phyloP scores from a whole-genome alignment of 164 flowering plant genomes.

The Vitis riparia region DNA sequence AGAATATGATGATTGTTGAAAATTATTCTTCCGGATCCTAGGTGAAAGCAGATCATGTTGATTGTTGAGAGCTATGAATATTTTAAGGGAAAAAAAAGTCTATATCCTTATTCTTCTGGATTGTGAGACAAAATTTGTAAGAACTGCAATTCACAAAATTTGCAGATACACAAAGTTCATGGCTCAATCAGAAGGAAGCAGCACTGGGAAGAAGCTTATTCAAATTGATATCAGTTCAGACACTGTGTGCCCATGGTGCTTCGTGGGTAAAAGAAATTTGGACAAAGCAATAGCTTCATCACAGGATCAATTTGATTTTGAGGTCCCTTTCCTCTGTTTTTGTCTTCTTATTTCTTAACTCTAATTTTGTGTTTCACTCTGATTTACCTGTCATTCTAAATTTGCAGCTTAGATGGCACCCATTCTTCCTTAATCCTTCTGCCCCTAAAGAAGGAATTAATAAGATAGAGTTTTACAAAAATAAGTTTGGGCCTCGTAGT shows the following conservation, averaged over 20 bases:
- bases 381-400: not conserved
- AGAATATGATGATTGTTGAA: too few species aligned
- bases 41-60: too few species aligned
- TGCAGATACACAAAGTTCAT: constrained; percentile 36
- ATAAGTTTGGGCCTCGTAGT: constrained; percentile 66
- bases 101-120: not conserved
- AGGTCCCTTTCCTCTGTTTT: constrained; percentile 44
- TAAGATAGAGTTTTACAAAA: constrained; percentile 53
- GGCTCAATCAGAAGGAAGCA: constrained; percentile 43
- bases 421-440: constrained; percentile 73
- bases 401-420: constrained; percentile 83
- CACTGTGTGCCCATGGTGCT: constrained; percentile 97
- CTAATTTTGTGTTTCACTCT: not conserved
- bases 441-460: constrained; percentile 82
- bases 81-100: too few species aligned
- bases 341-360: not conserved
- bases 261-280: constrained; percentile 83
- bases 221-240: constrained; percentile 78
- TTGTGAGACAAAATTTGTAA: not conserved
- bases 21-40: too few species aligned
- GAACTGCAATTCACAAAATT: not conserved
- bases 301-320: constrained; percentile 70
- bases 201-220: constrained; percentile 60
- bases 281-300: constrained; percentile 79
- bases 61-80: too few species aligned